Percentiles rank a stretch among this genome's conserved stretches.
These are phyloP conservation scores for Trichosphaerium sp. DNA, from an alignment of 78 protist genomes.

Conservation along the genomic window DNA sequence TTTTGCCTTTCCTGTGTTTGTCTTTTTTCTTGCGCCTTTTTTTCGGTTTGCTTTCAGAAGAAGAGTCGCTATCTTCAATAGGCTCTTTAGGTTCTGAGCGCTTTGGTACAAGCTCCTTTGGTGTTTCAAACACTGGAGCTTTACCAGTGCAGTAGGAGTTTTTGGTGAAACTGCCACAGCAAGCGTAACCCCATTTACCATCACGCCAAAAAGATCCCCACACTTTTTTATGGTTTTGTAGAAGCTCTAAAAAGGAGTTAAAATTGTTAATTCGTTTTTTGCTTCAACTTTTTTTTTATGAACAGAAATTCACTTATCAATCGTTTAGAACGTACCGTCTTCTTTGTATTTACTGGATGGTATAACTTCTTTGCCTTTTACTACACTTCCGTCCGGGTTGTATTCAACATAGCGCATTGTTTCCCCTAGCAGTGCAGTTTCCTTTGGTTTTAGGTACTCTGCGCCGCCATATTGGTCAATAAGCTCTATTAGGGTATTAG, in stretches of 20 bases:
- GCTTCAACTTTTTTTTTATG: neutral
- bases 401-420: slow-evolving; percentile 88
- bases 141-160: slow-evolving; percentile 77
- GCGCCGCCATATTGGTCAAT: slow-evolving; percentile 82
- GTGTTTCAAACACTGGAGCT: slow-evolving; percentile 18
- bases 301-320: neutral
- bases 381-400: slow-evolving; percentile 51
- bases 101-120: neutral
- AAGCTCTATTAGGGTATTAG: neutral
- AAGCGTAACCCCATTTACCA: slow-evolving; percentile 86
- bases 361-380: slow-evolving; percentile 53
- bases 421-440: slow-evolving; percentile 25
- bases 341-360: slow-evolving; percentile 68
- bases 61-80: neutral
- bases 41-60: neutral
- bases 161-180: slow-evolving; percentile 63
- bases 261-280: neutral
- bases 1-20: slow-evolving; percentile 6
- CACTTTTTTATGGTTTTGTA: slow-evolving; percentile 74
- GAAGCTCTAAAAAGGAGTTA: neutral
- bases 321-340: slow-evolving; percentile 27
- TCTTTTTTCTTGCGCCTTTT: neutral
- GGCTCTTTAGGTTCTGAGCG: slow-evolving; percentile 8
- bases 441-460: slow-evolving; percentile 39
- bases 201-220: slow-evolving; percentile 89